Evolutionary conservation across 495 filamentous ascomycete species (phyloP), one percentile per base, ranked within the genome.

Genomic region (Cairneyella variabilis): DNA sequence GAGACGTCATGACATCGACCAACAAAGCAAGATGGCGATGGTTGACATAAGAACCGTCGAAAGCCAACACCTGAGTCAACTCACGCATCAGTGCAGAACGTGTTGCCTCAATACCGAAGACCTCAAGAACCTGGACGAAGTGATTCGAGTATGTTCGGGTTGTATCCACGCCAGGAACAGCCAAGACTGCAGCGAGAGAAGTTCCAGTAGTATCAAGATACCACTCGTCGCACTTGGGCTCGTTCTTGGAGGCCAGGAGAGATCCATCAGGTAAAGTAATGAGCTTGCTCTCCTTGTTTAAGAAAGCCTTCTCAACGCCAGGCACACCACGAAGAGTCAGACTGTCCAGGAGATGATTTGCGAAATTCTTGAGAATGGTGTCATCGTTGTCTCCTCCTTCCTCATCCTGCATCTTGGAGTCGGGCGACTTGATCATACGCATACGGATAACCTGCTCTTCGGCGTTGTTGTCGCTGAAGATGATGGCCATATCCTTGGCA

Each of bases 1-100:
- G 83, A 47, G 91, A 88, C 16, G 91, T 97, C 93, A 99, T 99
- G 47, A 99, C 89, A 71, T 99, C 93, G 54, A 95, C 90, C 45
- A 99, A 73, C n/a, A 99, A 85, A 17, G 90, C 85, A 72, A 97
- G 78, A 74, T 99, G 93, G 62, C 93, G 91, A 67, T 97, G 90
- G 66, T 99, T 99, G 77, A 99, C 93, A 66, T 99, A 97, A 7
- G 92, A 97, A 76, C 93, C 95, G 61, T 96, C 93, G 58, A 97
- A 97, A 9, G 95, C 87, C 68, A 99, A 71, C 69, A 99, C 93
- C 56, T 86, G 80, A 20, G 83, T 89, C 75, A 97, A 70, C 65
- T 99, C 95, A 27, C 84, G 80, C 66, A 97, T 80, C 28, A 99
- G 75, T 39, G 90, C 87, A 23, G 82, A 80, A 57, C 93, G 83